A percentile compares a stretch with the other conserved stretches of the same genome.
Conservation (phyloP, 1,284 basidiomycete species). For the Psilocybe mexicana region DNA sequence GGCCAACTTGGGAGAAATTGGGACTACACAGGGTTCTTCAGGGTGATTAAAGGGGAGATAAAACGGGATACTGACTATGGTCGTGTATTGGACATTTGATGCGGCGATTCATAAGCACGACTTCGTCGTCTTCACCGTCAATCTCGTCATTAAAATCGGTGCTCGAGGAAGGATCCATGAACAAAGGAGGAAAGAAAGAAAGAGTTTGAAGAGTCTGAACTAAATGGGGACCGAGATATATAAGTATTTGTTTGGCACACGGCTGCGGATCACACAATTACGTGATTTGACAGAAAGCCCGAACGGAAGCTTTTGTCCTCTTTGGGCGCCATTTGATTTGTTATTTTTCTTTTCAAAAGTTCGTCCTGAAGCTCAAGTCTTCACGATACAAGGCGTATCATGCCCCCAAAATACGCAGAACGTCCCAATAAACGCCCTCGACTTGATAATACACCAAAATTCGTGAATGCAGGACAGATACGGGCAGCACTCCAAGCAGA, state of each 20-base stretch:
- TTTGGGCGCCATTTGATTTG: too few relatives aligned
- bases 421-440: conserved; percentile 19
- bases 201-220: background rate
- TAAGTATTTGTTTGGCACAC: background rate
- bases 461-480: conserved; percentile 18
- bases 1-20: conserved; percentile 35
- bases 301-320: too few relatives aligned
- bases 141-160: background rate
- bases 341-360: too few relatives aligned
- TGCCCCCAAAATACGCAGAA: background rate
- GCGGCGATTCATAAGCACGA: background rate
- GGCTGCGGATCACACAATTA: too few relatives aligned
- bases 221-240: background rate
- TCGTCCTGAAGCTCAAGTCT: background rate
- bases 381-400: background rate
- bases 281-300: too few relatives aligned
- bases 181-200: background rate
- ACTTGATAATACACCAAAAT: conserved; percentile 11
- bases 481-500: conserved; percentile 16
- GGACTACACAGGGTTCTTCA: conserved; percentile 27
- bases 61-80: background rate
- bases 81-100: background rate
- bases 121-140: background rate
- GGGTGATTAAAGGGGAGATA: background rate
- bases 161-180: background rate